Conservation (phyloP, 1,284 basidiomycete genomes). For the Tremellales sp. region DNA sequence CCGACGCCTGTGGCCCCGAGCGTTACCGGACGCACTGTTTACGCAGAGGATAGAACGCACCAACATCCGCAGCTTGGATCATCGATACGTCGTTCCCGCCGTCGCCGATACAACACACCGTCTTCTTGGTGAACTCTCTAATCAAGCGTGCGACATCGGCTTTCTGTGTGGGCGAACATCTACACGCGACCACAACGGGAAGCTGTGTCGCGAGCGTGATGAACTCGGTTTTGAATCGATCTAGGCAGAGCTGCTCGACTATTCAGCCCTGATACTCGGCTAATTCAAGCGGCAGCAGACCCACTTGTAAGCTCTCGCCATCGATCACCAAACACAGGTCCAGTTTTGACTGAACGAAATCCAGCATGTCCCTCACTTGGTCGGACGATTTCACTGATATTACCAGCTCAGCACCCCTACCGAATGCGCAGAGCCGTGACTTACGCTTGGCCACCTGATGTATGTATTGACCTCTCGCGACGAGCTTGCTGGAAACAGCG, state of each 20-base stretch:
- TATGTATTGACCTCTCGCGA: slow-evolving; percentile 94
- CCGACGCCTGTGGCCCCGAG: slow-evolving; percentile 67
- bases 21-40: not conserved
- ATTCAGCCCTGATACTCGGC: too few species aligned
- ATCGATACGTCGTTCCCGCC: slow-evolving; percentile 96
- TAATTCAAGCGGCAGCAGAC: not conserved
- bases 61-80: slow-evolving; percentile 96
- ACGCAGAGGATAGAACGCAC: slow-evolving; percentile 56
- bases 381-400: slow-evolving; percentile 72
- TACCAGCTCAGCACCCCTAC: not conserved
- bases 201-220: slow-evolving; percentile 93
- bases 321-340: slow-evolving; percentile 99
- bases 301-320: slow-evolving; percentile 89
- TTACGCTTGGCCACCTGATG: slow-evolving; percentile 90
- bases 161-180: slow-evolving; percentile 98
- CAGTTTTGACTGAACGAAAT: slow-evolving; percentile 88
- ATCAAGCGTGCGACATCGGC: slow-evolving; percentile 94
- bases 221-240: slow-evolving; percentile 87
- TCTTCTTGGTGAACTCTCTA: slow-evolving; percentile 80
- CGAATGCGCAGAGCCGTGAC: slow-evolving; percentile 39
- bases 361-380: slow-evolving; percentile 81
- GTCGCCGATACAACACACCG: slow-evolving; percentile 97
- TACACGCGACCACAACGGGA: slow-evolving; percentile 92
- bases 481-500: slow-evolving; percentile 93
- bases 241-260: slow-evolving; percentile 68